These are phyloP conservation scores for Bipolaris oryzae DNA, from an alignment of 2,329 filamentous ascomycete species.

Conservation along the genomic window DNA sequence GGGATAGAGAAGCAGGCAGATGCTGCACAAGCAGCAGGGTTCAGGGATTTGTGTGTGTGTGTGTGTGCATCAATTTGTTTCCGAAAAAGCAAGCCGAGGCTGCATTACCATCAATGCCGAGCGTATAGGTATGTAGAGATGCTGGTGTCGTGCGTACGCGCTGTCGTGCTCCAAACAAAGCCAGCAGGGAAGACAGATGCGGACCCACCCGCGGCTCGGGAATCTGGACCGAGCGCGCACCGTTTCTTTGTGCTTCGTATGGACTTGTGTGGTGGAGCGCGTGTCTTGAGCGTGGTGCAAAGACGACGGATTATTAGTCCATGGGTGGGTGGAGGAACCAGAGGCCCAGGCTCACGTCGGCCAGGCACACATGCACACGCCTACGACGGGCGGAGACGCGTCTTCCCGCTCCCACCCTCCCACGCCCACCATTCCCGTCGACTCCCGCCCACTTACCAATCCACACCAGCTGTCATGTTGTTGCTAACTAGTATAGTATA, in stretches of 20 bases:
- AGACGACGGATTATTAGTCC: background rate
- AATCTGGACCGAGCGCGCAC: background rate
- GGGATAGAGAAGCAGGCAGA: slow-evolving; percentile 1
- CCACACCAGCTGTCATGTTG: background rate
- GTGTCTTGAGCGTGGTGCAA: background rate
- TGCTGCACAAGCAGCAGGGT: background rate
- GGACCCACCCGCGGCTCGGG: background rate
- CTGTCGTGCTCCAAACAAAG: background rate
- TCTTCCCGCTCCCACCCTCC: background rate
- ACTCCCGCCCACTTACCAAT: background rate
- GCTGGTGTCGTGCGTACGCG: too few relatives aligned
- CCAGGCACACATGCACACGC: too few relatives aligned
- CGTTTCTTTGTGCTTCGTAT: background rate
- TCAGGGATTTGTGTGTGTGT: background rate
- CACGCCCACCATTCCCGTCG: background rate
- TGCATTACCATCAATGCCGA: background rate
- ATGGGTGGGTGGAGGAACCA: background rate
- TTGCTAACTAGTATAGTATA: background rate
- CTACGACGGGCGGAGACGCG: background rate
- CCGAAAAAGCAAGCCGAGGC: background rate
- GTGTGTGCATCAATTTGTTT: background rate
- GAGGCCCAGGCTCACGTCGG: slow-evolving; percentile 13
- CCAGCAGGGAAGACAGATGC: background rate
- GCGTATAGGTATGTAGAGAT: too few relatives aligned
- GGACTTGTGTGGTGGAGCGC: background rate